A percentile compares a stretch with the other conserved stretches of the same genome.
Conservation (phyloP, 805 yeast species). For the Danielozyma ontarioensis region DNA sequence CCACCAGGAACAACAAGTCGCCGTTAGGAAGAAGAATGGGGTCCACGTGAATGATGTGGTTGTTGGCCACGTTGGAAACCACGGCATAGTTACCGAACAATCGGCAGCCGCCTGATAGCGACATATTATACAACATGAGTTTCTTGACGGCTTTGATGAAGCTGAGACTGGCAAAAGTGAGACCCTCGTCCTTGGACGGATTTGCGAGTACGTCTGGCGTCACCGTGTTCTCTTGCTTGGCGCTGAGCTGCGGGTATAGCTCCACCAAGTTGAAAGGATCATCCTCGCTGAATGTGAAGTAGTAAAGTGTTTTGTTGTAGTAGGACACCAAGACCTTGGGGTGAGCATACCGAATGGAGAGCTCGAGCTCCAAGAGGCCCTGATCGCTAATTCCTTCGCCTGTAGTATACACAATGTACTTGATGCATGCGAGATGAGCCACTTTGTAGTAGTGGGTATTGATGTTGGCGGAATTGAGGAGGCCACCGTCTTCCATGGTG, state of each 20-base stretch:
- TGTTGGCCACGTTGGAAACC: conserved; percentile 6
- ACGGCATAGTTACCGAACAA: conserved; percentile 37
- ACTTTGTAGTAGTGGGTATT: conserved; percentile 36
- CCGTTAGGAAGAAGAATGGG: conserved; percentile 35
- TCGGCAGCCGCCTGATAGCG: conserved; percentile 17
- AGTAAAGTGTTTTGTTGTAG: conserved; percentile 35
- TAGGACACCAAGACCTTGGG: conserved; percentile 37
- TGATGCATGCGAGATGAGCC: conserved; percentile 29
- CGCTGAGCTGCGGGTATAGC: conserved; percentile 20
- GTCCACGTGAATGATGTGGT: conserved; percentile 26
- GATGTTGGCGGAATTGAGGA: conserved; percentile 19
- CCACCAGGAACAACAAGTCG: conserved; percentile 29
- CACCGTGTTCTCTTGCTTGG: conserved; percentile 18
- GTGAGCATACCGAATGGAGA: conserved; percentile 27
- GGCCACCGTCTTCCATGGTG: conserved; percentile 10
- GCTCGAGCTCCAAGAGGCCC: conserved; percentile 34
- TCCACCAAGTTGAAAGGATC: conserved; percentile 10
- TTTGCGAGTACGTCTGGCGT: conserved; percentile 22
- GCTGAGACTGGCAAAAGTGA: conserved; percentile 31
- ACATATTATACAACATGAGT: conserved; percentile 27
- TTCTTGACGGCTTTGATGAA: conserved; percentile 38
- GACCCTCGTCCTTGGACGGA: conserved; percentile 26
- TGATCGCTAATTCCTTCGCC: conserved; percentile 27
- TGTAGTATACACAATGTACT: conserved; percentile 25
- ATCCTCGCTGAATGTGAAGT: conserved; percentile 27